Evolutionary conservation across 2,329 filamentous ascomycete genomes (phyloP).

Genomic region (Cercospora canescens): DNA sequence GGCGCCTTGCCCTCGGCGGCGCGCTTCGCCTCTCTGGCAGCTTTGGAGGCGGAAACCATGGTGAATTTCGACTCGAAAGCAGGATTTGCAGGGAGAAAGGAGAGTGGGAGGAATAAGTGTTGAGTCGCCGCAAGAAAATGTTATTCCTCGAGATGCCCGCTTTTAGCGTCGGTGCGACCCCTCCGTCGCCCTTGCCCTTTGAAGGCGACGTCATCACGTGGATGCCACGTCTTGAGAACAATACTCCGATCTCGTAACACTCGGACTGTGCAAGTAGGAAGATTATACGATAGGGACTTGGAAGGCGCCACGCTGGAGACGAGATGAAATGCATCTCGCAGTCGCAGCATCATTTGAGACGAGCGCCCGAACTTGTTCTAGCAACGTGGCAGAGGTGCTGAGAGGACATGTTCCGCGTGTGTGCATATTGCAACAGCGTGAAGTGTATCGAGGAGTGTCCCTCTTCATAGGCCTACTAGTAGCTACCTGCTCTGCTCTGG

Average conservation of each 20-base stretch:
- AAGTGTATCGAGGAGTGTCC: background rate
- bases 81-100: background rate
- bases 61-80: constrained; percentile 25
- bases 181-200: background rate
- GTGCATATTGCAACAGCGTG: background rate
- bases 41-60: constrained; percentile 70
- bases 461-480: background rate
- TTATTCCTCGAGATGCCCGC: constrained; percentile 1
- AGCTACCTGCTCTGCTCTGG: background rate
- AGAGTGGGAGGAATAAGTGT: background rate
- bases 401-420: background rate
- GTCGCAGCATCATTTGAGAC: background rate
- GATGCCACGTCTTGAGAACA: background rate
- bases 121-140: constrained; percentile 6
- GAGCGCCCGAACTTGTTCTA: background rate
- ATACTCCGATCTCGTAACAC: background rate
- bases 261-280: background rate
- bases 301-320: background rate
- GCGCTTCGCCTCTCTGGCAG: constrained; percentile 66
- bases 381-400: background rate
- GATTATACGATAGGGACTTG: background rate
- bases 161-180: constrained; percentile 1
- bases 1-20: constrained; percentile 69
- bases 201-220: background rate
- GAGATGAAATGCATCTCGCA: background rate